phyloP scores from a whole-genome alignment of 2,329 filamentous ascomycete genomes.

The Sporothrix globosa region DNA sequence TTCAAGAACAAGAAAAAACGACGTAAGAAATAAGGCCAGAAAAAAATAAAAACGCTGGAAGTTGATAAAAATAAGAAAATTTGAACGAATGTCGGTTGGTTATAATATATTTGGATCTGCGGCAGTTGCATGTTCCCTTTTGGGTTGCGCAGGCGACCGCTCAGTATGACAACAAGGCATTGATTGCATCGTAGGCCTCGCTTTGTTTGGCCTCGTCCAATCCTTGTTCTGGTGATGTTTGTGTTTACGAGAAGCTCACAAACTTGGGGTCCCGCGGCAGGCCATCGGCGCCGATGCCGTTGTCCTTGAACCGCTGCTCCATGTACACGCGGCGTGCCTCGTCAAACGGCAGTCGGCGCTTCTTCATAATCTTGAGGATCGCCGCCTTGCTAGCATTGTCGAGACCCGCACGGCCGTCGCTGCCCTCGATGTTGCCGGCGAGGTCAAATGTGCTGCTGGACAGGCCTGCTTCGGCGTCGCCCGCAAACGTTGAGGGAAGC shows the following conservation, averaged over 20 bases:
- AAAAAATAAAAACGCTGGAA: not conserved
- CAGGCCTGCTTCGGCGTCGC: slow-evolving; percentile 86
- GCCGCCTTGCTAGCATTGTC: slow-evolving; percentile 80
- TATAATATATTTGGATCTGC: not conserved
- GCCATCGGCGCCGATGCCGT: slow-evolving; percentile 87
- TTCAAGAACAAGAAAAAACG: not conserved
- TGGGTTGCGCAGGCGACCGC: not conserved
- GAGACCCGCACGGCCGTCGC: slow-evolving; percentile 78
- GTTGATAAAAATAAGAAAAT: slow-evolving; percentile 1
- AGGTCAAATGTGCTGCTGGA: slow-evolving; percentile 84
- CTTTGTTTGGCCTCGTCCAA: not conserved
- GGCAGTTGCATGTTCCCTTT: not conserved
- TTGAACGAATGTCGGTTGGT: slow-evolving; percentile 10
- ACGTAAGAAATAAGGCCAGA: not conserved
- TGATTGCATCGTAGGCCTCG: not conserved
- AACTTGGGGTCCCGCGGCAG: slow-evolving; percentile 90
- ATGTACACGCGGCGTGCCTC: slow-evolving; percentile 86
- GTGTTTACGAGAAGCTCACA: slow-evolving; percentile 76
- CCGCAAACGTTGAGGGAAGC: slow-evolving; percentile 80
- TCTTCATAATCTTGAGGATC: slow-evolving; percentile 89
- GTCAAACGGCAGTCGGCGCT: slow-evolving; percentile 79
- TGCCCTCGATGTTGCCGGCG: slow-evolving; percentile 73
- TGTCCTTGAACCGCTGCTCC: slow-evolving; percentile 81
- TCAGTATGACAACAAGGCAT: not conserved
- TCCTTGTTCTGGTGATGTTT: not conserved